Percentiles rank a stretch among this genome's conserved stretches.
Evolutionary conservation across 257 asterid species (phyloP).

Genomic region (Vinca minor): DNA sequence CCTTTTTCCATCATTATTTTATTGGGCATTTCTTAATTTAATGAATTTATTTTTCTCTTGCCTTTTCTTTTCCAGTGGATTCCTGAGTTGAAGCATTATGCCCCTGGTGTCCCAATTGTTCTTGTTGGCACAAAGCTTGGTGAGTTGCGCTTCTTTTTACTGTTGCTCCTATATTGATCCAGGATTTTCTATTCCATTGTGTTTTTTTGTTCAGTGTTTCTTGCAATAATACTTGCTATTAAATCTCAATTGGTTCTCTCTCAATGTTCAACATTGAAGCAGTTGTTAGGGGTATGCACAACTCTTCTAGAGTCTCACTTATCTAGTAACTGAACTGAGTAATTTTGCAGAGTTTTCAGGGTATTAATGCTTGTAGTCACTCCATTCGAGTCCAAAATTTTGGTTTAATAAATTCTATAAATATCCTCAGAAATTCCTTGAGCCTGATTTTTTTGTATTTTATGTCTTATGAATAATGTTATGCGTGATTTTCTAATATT

Average conservation of each 20-base stretch:
- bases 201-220: no score
- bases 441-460: neutral
- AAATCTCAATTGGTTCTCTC: no score
- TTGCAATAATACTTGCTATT: no score
- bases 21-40: no score
- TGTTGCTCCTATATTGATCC: neutral
- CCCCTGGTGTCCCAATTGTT: slow-evolving; percentile 52
- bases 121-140: slow-evolving; percentile 54
- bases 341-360: no score
- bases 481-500: neutral
- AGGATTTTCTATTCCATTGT: neutral
- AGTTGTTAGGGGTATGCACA: no score
- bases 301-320: no score
- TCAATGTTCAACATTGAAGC: no score
- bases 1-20: neutral
- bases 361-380: neutral
- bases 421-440: slow-evolving; percentile 1
- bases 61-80: slow-evolving; percentile 38
- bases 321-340: no score
- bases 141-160: slow-evolving; percentile 16
- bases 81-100: slow-evolving; percentile 55
- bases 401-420: neutral
- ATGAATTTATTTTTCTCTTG: slow-evolving; percentile 9
- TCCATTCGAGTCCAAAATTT: no score
- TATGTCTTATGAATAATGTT: no score